Base-by-base conservation (phyloP, 176 grass and related monocot species). In the Elaeis guineensis region DNA sequence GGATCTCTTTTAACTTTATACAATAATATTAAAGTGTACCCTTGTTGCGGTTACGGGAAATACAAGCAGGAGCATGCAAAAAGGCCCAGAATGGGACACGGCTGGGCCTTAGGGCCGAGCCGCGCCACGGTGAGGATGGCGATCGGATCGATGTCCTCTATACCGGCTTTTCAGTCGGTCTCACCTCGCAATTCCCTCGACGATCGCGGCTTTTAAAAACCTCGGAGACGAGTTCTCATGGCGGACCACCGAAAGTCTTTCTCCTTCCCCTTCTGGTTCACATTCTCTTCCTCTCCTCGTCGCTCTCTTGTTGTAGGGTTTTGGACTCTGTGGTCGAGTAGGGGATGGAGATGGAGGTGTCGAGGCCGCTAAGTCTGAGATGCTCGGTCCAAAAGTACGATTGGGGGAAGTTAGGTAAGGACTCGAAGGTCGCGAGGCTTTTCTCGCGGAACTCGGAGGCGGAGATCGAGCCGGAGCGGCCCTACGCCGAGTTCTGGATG, bases 401-500 rank as follows among this genome's bases (percentile, higher is more conserved):
- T 59, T 98, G 93, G 93, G 87, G 93, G n/a, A 49, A 61, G 5
- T 63, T 54, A 9, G 87, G 87, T 1, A 50, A 18, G 6, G 67
- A 67, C 0, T 92, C 87, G n/a, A 76, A 77, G 54, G 87, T 89
- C 4, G 84, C 93, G 21, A 79, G 70, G 25, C 87, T 98, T 17
- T 66, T 80, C 29, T 66, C 54, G 53, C 50, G 50, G 17, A 82
- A 82, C 67, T 77, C 67, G 4, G 72, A 2, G 16, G 14, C 14
- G 5, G 61, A 62, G 15, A 5, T 78, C 28, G 79, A 92, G 64
- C 56, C 32, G 4, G 70, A 17, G 0, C 58, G 30, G 16, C 87
- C 93, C 48, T 98, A 83, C 54, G 87, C 93, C 16, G 92, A 96
- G 84, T 81, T 98, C 18, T 98, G 93, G 93, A 89, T 92, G 76